phyloP scores from a whole-genome alignment of 1,284 basidiomycete genomes.

The Cutaneotrichosporon cutaneum region DNA sequence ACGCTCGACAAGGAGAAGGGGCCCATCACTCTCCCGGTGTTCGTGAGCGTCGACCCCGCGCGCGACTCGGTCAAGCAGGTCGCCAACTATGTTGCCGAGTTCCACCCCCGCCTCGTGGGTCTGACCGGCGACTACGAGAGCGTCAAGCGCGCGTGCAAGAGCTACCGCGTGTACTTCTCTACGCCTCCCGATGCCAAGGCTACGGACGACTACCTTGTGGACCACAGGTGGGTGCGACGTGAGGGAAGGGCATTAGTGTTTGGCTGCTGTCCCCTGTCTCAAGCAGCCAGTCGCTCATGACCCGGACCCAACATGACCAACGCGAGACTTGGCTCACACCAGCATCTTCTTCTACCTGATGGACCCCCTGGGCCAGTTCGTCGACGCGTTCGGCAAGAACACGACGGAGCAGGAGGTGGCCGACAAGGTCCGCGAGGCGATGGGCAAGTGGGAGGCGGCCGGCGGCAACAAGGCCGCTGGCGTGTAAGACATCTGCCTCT shows the following conservation, averaged over 20 bases:
- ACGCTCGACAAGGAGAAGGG: slow-evolving; percentile 66
- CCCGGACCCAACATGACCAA: no score
- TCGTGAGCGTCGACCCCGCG: slow-evolving; percentile 94
- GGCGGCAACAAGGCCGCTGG: slow-evolving; percentile 49
- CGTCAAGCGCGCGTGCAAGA: slow-evolving; percentile 86
- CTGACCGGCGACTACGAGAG: slow-evolving; percentile 83
- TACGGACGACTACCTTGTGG: slow-evolving; percentile 86
- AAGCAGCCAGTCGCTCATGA: no score
- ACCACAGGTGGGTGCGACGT: slow-evolving; percentile 60
- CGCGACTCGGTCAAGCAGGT: slow-evolving; percentile 68
- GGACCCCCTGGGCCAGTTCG: slow-evolving; percentile 92
- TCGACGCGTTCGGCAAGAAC: slow-evolving; percentile 93
- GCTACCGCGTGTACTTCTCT: slow-evolving; percentile 97
- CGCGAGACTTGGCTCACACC: no score
- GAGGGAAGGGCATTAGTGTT: no score
- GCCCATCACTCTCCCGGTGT: slow-evolving; percentile 71
- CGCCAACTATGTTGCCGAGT: slow-evolving; percentile 78
- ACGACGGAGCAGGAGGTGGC: slow-evolving; percentile 69
- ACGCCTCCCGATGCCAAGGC: slow-evolving; percentile 80
- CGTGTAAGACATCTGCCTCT: slow-evolving; percentile 15
- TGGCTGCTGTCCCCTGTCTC: no score
- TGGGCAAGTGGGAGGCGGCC: slow-evolving; percentile 57
- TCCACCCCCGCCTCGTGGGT: slow-evolving; percentile 89
- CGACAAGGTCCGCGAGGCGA: slow-evolving; percentile 57
- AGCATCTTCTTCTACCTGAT: slow-evolving; percentile 95